Conservation (phyloP, 495 filamentous ascomycete species). For the Daldinia childiae region DNA sequence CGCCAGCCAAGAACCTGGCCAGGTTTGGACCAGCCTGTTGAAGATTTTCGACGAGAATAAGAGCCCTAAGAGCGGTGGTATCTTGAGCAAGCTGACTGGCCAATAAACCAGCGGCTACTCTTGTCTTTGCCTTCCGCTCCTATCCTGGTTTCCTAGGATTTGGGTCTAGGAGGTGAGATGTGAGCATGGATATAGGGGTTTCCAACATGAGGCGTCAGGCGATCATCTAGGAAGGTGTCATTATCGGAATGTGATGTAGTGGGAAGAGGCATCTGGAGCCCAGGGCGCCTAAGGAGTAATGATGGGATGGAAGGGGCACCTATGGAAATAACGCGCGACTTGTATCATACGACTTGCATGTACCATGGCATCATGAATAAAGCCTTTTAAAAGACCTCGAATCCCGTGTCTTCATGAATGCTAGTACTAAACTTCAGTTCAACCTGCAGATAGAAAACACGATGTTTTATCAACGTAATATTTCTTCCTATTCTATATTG, state of each 20-base stretch:
- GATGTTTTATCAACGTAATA: not conserved
- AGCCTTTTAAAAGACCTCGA: slow-evolving; percentile 12
- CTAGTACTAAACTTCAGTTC: not conserved
- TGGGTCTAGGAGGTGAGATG: slow-evolving; percentile 9
- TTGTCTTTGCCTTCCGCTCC: slow-evolving; percentile 7
- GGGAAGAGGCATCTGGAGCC: slow-evolving; percentile 27
- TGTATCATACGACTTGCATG: slow-evolving; percentile 47
- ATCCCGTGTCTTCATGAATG: not conserved
- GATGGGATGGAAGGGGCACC: slow-evolving; percentile 25
- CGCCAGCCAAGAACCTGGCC: slow-evolving; percentile 93
- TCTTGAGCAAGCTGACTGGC: slow-evolving; percentile 60
- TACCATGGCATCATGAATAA: slow-evolving; percentile 40
- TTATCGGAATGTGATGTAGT: slow-evolving; percentile 6
- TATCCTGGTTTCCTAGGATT: slow-evolving; percentile 7
- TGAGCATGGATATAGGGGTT: slow-evolving; percentile 14
- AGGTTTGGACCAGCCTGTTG: slow-evolving; percentile 93
- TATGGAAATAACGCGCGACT: slow-evolving; percentile 38
- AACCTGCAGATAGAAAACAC: slow-evolving; percentile 6
- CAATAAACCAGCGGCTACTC: slow-evolving; percentile 26
- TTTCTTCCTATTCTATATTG: not conserved
- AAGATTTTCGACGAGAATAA: slow-evolving; percentile 79
- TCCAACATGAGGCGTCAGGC: slow-evolving; percentile 20
- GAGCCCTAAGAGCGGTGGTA: slow-evolving; percentile 49
- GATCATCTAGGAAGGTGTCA: slow-evolving; percentile 24
- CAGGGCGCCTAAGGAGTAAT: slow-evolving; percentile 15